These are phyloP conservation scores for Globomyces sp. DNA, from an alignment of 371 early-diverging fungal genomes.

Conservation along the genomic window DNA sequence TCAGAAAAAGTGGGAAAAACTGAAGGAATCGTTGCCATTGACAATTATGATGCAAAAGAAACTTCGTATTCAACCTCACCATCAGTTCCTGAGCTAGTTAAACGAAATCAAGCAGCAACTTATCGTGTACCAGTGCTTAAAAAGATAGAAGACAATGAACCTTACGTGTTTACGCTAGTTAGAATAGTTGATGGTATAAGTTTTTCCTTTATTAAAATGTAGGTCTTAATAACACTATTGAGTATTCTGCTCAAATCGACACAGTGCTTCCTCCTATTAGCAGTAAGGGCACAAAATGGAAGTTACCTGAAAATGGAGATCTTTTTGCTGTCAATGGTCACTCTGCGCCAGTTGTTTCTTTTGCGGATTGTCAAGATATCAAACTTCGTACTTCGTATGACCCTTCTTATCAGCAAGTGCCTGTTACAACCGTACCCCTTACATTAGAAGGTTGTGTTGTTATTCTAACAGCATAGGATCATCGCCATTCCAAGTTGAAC, in stretches of 20 bases:
- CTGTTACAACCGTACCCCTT: conserved; percentile 23
- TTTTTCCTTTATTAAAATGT: too few species aligned
- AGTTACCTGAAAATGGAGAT: conserved; percentile 20
- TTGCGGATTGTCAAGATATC: conserved; percentile 33
- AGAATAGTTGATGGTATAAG: conserved; percentile 32
- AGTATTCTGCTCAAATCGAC: conserved; percentile 18
- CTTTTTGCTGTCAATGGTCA: conserved; percentile 35
- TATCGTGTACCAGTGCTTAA: not conserved
- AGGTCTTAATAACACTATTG: conserved; percentile 39
- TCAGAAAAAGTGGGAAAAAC: conserved; percentile 17
- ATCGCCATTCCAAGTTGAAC: conserved; percentile 24
- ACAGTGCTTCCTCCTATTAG: not conserved
- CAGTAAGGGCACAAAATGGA: conserved; percentile 1
- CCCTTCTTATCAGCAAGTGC: not conserved
- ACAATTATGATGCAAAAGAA: too few species aligned
- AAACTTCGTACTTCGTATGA: conserved; percentile 24
- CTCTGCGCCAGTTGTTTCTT: conserved; percentile 30
- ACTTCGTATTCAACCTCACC: too few species aligned
- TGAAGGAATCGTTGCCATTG: not conserved
- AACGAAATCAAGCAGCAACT: too few species aligned
- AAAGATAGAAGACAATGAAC: not conserved
- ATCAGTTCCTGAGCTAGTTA: too few species aligned
- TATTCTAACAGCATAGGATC: not conserved
- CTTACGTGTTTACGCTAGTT: not conserved
- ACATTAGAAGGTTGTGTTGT: conserved; percentile 21